Evolutionary conservation across 202 grass and related monocot genomes (phyloP).

Genomic region (Zoysia matrella): DNA sequence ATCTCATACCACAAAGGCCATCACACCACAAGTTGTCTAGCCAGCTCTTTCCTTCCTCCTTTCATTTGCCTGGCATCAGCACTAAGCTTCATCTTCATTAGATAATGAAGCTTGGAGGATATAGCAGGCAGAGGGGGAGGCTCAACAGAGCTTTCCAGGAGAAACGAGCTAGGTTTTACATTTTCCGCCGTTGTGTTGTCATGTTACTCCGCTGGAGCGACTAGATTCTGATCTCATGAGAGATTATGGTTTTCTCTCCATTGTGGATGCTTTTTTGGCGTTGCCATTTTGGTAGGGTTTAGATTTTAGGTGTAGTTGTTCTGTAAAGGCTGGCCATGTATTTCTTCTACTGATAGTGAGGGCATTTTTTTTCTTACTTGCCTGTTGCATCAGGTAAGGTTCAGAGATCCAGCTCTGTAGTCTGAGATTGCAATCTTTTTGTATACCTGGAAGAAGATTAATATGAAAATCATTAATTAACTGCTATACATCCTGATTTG

Average conservation of each 20-base stretch:
- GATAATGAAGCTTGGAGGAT: conserved; percentile 60
- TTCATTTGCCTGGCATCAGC: conserved; percentile 26
- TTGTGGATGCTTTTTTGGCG: conserved; percentile 28
- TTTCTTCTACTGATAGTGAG: conserved; percentile 19
- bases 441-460: conserved; percentile 39
- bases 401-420: conserved; percentile 39
- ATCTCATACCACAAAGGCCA: conserved; percentile 2
- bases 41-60: conserved; percentile 5
- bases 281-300: conserved; percentile 46
- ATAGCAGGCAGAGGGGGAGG: conserved; percentile 52
- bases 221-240: conserved; percentile 34
- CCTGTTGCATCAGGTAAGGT: conserved; percentile 31
- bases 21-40: conserved; percentile 19
- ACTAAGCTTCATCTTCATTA: conserved; percentile 21
- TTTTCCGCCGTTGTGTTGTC: conserved; percentile 61
- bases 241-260: conserved; percentile 27
- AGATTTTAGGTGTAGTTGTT: conserved; percentile 44
- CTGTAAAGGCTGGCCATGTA: conserved; percentile 48
- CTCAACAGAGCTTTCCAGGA: conserved; percentile 70
- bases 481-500: conserved; percentile 21
- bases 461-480: not conserved
- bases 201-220: conserved; percentile 73
- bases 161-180: conserved; percentile 65
- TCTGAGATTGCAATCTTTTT: conserved; percentile 34
- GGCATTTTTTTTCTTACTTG: conserved; percentile 32